Evolutionary conservation across 139 green algal genomes (phyloP), one percentile per base, ranked within the genome.

Genomic region (Chlorella sp.): DNA sequence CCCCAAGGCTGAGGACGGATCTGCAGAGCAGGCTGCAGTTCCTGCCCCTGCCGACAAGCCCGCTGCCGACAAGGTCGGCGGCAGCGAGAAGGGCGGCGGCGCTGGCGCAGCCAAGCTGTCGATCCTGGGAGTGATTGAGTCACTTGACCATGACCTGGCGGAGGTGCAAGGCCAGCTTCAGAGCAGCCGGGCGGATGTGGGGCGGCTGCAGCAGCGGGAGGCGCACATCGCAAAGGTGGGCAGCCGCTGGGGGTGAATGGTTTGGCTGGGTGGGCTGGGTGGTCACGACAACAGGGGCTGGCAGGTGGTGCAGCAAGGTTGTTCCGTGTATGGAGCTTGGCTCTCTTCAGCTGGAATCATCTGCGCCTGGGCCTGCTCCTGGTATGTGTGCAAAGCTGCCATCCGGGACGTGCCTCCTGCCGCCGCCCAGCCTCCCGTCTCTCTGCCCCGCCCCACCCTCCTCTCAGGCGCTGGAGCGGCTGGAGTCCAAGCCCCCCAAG

Each of bases 101-200:
- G n/a, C 65, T 12, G 30, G n/a, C n/a, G 51, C 51, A n/a, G 44
- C 28, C 28, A 83, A 74, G 62, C 62, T 74, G 34, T 47, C 62
- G 4, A 83, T 74, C 26, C 38, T 83, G 15, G 78, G 78, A 1
- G 60, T 63, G 5, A 83, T 89, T 2, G 57, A 82, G 71, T 21
- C 39, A n/a, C 20, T 68, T 17, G 71, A 86, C 23, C 36, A 56
- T 0, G 79, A 83, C 21, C 34, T 89, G 12, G 71, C 79, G 9
- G 63, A 74, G 44, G 70, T 89, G 71, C 56, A 86, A 51, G 6
- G 56, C 62, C 51, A 79, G 60, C 55, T 85, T 32, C 69, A 78
- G 30, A 80, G 68, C 23, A 78, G 67, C 34, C n/a, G 41, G 0
- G 65, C 39, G 9, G 68, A 89, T 17, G 60, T 74, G 80, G 71